These are phyloP conservation scores for Senecio squalidus DNA, from an alignment of 140 eudicot species.

Conservation along the genomic window DNA sequence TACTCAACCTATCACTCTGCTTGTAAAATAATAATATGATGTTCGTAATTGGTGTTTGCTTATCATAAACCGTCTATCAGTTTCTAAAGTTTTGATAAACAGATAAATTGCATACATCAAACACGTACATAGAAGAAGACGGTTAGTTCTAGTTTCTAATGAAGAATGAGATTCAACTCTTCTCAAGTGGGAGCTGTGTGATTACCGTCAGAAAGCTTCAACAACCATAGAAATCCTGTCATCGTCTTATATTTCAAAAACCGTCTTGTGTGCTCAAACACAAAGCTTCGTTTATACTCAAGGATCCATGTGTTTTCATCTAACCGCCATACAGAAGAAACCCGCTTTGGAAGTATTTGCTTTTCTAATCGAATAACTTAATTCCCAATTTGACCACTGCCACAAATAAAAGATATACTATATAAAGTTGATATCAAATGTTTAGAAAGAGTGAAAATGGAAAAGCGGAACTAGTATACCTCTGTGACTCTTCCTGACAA, in stretches of 20 bases:
- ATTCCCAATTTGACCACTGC: conserved; percentile 56
- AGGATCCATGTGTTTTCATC: conserved; percentile 81
- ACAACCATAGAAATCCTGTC: conserved; percentile 16
- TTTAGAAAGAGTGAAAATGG: neutral
- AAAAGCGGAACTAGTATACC: conserved; percentile 29
- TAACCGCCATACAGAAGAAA: conserved; percentile 53
- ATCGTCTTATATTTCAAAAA: conserved; percentile 41
- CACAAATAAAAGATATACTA: neutral
- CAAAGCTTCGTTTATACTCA: conserved; percentile 49
- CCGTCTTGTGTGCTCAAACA: conserved; percentile 43
- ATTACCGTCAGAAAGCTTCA: neutral
- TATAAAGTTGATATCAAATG: neutral
- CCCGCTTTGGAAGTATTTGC: conserved; percentile 64
- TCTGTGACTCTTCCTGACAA: conserved; percentile 79
- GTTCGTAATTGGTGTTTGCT: conserved; percentile 23
- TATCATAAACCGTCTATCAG: conserved; percentile 8
- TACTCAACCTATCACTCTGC: conserved; percentile 20
- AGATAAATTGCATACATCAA: neutral
- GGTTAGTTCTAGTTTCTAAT: conserved; percentile 26
- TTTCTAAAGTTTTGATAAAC: too few species aligned
- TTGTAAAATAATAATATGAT: conserved; percentile 39
- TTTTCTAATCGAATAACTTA: conserved; percentile 22
- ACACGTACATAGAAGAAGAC: neutral
- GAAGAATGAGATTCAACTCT: conserved; percentile 24
- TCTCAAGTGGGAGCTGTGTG: conserved; percentile 18